Conservation (phyloP, 75 land plant genomes). For the Gnetum montanum region DNA sequence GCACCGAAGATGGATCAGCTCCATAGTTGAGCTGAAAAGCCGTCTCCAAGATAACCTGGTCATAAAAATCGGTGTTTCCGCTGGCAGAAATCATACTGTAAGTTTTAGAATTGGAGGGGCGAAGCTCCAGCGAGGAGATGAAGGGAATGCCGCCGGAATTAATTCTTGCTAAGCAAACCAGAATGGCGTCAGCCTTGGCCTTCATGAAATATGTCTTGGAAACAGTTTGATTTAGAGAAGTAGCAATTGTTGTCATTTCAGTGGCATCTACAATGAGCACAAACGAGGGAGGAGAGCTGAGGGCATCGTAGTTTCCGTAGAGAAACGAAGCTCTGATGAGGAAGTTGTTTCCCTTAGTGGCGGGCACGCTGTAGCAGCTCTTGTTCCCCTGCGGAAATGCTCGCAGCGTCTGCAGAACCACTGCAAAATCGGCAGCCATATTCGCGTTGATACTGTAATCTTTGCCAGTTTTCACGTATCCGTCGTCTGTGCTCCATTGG, state of each 20-base stretch:
- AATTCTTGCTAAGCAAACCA: not conserved
- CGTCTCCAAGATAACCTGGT: too few relatives aligned
- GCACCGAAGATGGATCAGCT: too few relatives aligned
- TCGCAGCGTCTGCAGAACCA: constrained; percentile 11
- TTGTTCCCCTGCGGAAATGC: constrained; percentile 17
- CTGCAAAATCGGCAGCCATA: not conserved
- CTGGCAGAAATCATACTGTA: not conserved
- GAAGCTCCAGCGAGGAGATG: constrained; percentile 2
- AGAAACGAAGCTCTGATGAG: constrained; percentile 21
- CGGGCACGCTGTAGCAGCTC: constrained; percentile 22
- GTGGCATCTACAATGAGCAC: constrained; percentile 17
- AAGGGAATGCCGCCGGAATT: not conserved
- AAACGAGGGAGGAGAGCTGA: constrained; percentile 15
- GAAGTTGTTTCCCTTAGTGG: not conserved
- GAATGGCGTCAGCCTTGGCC: not conserved
- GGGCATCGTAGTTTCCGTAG: constrained; percentile 34
- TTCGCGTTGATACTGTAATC: not conserved
- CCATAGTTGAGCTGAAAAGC: too few relatives aligned
- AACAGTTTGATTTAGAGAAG: not conserved
- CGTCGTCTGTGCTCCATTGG: constrained; percentile 3
- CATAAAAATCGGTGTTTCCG: not conserved
- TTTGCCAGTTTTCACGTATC: constrained; percentile 5
- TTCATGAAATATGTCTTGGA: not conserved
- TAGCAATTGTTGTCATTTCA: constrained; percentile 5
- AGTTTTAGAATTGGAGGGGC: not conserved